Conservation (phyloP, 2,329 filamentous ascomycete species). For the Diaporthe amygdali region DNA sequence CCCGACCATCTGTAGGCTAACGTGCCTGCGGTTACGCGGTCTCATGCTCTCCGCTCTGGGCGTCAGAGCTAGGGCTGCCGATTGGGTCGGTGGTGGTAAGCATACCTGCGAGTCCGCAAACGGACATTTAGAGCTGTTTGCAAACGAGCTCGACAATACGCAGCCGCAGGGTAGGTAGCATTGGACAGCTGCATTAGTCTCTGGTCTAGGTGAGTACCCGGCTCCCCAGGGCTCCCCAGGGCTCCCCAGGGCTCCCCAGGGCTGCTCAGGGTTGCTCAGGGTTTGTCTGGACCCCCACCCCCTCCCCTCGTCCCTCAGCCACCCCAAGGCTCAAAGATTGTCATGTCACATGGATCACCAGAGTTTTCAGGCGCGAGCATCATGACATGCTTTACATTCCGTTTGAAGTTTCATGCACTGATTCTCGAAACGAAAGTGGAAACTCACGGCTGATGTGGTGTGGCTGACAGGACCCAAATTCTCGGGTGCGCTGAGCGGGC, state of each 20-base stretch:
- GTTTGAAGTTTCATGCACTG: background rate
- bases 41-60: constrained; percentile 25
- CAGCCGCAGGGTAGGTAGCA: background rate
- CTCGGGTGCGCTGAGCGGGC: background rate
- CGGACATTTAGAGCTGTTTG: background rate
- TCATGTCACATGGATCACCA: background rate
- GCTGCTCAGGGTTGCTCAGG: background rate
- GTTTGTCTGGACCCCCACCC: no score
- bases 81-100: background rate
- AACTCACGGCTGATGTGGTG: background rate
- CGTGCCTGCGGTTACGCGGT: background rate
- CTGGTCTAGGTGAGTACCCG: background rate
- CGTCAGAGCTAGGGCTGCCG: background rate
- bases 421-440: background rate
- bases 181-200: background rate
- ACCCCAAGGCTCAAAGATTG: background rate
- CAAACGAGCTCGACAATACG: background rate
- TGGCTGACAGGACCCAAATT: background rate
- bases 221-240: background rate
- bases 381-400: background rate
- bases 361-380: background rate
- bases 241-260: background rate
- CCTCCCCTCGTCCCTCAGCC: background rate
- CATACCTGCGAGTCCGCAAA: background rate
- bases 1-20: background rate